Evolutionary conservation across 1,284 basidiomycete species (phyloP).

Genomic region (Pseudozyma hubeiensis): DNA sequence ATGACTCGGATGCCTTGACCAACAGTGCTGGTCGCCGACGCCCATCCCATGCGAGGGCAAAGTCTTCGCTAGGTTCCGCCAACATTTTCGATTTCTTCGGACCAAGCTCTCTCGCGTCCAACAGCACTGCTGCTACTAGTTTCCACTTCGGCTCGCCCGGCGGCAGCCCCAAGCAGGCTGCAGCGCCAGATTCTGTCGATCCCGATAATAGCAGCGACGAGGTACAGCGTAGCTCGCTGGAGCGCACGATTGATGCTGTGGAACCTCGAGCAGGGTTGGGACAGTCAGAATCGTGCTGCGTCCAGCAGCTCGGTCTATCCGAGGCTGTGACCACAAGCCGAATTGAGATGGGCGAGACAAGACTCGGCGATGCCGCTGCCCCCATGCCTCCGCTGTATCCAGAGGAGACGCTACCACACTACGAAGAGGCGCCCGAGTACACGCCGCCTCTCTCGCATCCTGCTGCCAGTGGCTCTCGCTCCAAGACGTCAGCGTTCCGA

Average conservation of each 20-base stretch:
- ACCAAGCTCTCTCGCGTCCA: constrained; percentile 44
- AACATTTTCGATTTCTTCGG: constrained; percentile 48
- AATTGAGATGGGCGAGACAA: neutral
- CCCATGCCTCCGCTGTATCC: constrained; percentile 41
- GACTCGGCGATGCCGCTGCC: constrained; percentile 3
- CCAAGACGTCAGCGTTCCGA: constrained; percentile 31
- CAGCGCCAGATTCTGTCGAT: neutral
- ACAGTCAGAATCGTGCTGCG: neutral
- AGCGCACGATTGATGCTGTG: constrained; percentile 16
- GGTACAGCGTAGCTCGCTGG: constrained; percentile 7
- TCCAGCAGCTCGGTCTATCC: neutral
- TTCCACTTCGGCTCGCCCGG: constrained; percentile 37
- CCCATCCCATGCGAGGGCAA: constrained; percentile 33
- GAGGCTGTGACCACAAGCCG: neutral
- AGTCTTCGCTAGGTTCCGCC: constrained; percentile 39
- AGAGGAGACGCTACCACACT: constrained; percentile 31
- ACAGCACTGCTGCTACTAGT: constrained; percentile 43
- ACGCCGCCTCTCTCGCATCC: constrained; percentile 31
- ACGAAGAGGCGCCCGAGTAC: constrained; percentile 43
- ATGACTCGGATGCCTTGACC: neutral
- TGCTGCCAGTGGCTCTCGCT: constrained; percentile 18
- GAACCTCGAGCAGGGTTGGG: neutral
- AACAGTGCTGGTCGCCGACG: constrained; percentile 4
- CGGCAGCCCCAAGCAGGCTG: constrained; percentile 18
- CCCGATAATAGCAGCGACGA: neutral